These are phyloP conservation scores for Phycomyces blakesleeanus DNA, from an alignment of 192 early-diverging fungal species.

Conservation along the genomic window DNA sequence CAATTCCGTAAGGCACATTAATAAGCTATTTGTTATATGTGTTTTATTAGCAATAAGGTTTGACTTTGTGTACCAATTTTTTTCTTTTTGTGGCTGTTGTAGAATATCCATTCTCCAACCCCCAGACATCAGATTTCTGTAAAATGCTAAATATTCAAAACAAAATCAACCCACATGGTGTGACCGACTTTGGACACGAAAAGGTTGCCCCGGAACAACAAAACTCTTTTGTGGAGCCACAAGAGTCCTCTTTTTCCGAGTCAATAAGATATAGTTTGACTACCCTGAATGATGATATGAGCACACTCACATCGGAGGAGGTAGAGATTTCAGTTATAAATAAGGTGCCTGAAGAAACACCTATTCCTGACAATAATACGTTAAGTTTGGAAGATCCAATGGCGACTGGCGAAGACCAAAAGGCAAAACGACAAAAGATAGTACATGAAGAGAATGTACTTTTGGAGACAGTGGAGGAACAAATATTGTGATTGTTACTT, in stretches of 20 bases:
- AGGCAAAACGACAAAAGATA: not conserved
- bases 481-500: no score
- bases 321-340: not conserved
- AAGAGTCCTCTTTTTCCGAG: not conserved
- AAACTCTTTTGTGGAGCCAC: not conserved
- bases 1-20: conserved; percentile 27
- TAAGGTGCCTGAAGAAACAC: not conserved
- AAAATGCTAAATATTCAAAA: conserved; percentile 64
- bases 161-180: conserved; percentile 52
- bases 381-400: not conserved
- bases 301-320: not conserved
- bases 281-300: no score
- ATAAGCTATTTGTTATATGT: conserved; percentile 2
- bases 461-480: no score
- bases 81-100: conserved; percentile 7
- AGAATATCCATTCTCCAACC: conserved; percentile 65
- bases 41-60: no score
- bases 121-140: conserved; percentile 81
- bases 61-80: no score
- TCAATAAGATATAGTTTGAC: no score
- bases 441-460: not conserved
- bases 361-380: not conserved
- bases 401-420: not conserved
- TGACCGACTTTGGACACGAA: not conserved
- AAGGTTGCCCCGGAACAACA: not conserved